Percentiles rank a stretch among this genome's conserved stretches.
Evolutionary conservation across 2,329 filamentous ascomycete genomes (phyloP).

Genomic region (Exophiala spinifera): DNA sequence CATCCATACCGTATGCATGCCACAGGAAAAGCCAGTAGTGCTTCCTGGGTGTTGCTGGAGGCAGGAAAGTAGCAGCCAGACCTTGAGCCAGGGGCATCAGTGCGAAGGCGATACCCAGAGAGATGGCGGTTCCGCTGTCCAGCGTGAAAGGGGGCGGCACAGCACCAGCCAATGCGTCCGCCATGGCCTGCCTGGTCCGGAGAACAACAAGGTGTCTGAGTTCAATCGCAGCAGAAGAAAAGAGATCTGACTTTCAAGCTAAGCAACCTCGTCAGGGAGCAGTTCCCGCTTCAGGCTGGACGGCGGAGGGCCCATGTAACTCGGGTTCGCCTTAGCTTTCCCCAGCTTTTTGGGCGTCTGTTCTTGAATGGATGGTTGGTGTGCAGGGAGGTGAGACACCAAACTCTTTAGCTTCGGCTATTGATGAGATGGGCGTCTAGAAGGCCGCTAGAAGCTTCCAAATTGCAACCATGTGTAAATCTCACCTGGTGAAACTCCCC

Average conservation of each 20-base stretch:
- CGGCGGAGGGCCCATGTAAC: background rate
- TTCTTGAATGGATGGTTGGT: background rate
- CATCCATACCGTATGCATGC: constrained; percentile 69
- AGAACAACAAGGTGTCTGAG: background rate
- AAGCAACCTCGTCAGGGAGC: background rate
- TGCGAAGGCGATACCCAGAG: constrained; percentile 52
- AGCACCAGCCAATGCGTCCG: constrained; percentile 6
- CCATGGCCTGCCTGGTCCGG: constrained; percentile 6
- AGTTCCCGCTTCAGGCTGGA: no score
- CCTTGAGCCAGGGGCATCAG: constrained; percentile 54
- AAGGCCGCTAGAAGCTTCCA: no score
- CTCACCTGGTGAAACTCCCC: no score
- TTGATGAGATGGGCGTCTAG: background rate
- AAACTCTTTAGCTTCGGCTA: background rate
- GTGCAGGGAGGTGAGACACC: background rate
- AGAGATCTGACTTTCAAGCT: background rate
- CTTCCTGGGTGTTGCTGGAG: constrained; percentile 56
- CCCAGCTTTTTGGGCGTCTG: constrained; percentile 13
- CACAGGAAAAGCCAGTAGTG: constrained; percentile 74
- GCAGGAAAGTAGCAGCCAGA: constrained; percentile 50
- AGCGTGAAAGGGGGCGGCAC: constrained; percentile 34
- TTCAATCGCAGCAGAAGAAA: background rate
- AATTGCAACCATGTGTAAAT: no score
- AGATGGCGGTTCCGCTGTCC: constrained; percentile 50
- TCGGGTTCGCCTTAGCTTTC: background rate